phyloP scores from a whole-genome alignment of 345 rosid genomes.

The Trapa bicornis region DNA sequence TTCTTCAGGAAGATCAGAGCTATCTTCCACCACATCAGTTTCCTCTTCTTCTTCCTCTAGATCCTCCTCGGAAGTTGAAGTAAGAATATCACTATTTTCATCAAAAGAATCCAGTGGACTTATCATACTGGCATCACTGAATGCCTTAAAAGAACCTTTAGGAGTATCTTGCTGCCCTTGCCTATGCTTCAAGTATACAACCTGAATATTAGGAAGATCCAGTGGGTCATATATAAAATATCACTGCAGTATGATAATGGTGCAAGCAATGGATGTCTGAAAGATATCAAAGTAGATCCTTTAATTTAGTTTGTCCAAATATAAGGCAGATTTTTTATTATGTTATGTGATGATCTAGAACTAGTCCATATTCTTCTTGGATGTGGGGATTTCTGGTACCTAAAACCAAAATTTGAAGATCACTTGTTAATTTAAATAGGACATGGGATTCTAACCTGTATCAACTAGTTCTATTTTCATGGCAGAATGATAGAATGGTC shows the following conservation, averaged over 20 bases:
- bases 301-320: background rate
- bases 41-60: conserved; percentile 51
- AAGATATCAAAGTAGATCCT: background rate
- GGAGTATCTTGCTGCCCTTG: conserved; percentile 35
- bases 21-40: conserved; percentile 47
- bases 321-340: background rate
- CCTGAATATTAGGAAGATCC: conserved; percentile 33
- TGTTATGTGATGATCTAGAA: background rate
- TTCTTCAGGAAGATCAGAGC: conserved; percentile 59
- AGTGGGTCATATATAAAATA: background rate
- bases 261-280: background rate
- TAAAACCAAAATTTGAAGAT: background rate
- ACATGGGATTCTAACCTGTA: background rate
- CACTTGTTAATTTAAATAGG: background rate
- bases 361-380: background rate
- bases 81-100: conserved; percentile 38
- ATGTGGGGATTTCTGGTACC: background rate
- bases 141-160: conserved; percentile 24
- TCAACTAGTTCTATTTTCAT: background rate
- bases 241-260: background rate
- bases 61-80: conserved; percentile 43
- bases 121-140: conserved; percentile 27
- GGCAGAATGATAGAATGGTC: background rate
- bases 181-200: conserved; percentile 64
- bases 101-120: conserved; percentile 39